These are phyloP conservation scores for Phytophthora ramorum DNA, from an alignment of 352 stramenopile species.

Conservation along the genomic window DNA sequence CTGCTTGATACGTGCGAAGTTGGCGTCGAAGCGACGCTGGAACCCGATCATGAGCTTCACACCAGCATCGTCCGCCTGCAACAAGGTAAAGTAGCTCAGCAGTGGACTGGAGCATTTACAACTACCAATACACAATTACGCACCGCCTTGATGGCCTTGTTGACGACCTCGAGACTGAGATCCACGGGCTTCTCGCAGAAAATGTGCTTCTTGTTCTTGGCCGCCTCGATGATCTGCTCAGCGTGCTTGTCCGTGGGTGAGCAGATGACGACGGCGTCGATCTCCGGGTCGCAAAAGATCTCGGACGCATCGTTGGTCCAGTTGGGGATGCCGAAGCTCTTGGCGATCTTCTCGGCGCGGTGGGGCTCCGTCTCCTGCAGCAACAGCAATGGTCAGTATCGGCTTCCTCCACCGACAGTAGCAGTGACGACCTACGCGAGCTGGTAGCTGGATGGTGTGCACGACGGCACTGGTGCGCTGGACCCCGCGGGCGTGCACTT, in stretches of 20 bases:
- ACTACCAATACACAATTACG: background rate
- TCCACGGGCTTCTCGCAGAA: slow-evolving; percentile 97
- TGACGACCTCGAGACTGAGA: slow-evolving; percentile 81
- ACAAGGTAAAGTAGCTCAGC: background rate
- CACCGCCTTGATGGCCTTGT: slow-evolving; percentile 66
- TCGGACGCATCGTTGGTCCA: slow-evolving; percentile 87
- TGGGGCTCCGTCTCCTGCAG: slow-evolving; percentile 28
- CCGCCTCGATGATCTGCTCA: slow-evolving; percentile 94
- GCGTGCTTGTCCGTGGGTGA: slow-evolving; percentile 94
- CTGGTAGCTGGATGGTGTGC: slow-evolving; percentile 44
- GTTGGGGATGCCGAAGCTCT: slow-evolving; percentile 57
- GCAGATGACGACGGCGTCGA: slow-evolving; percentile 97
- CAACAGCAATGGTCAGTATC: slow-evolving; percentile 9
- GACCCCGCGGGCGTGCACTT: slow-evolving; percentile 65
- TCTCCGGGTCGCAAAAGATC: slow-evolving; percentile 92
- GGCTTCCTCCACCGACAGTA: background rate
- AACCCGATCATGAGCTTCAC: slow-evolving; percentile 97
- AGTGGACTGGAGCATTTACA: background rate
- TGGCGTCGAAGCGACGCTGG: slow-evolving; percentile 94
- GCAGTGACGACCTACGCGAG: slow-evolving; percentile 20
- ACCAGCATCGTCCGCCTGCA: slow-evolving; percentile 41
- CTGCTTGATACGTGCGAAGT: slow-evolving; percentile 91
- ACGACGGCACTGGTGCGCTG: slow-evolving; percentile 56
- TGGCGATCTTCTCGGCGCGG: slow-evolving; percentile 44
- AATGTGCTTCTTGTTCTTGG: slow-evolving; percentile 93